Evolutionary conservation across 1,139 yeast genomes (phyloP).

Genomic region (Kazachstania sp.): DNA sequence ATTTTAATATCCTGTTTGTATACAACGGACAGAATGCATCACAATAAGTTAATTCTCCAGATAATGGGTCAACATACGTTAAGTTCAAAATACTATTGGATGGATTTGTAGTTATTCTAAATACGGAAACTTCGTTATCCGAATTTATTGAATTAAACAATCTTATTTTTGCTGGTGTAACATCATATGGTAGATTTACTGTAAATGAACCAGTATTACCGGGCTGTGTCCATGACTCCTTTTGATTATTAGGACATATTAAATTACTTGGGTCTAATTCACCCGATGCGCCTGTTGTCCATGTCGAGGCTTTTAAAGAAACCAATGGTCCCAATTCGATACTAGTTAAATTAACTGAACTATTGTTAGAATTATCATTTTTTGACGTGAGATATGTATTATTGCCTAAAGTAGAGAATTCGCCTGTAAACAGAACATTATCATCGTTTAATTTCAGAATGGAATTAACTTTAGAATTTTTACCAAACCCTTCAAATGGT

Average conservation of each 20-base stretch:
- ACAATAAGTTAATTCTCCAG: conserved; percentile 51
- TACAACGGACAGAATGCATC: conserved; percentile 82
- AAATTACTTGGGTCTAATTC: conserved; percentile 37
- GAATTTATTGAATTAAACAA: conserved; percentile 51
- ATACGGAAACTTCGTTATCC: conserved; percentile 45
- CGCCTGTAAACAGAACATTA: conserved; percentile 70
- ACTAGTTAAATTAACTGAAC: conserved; percentile 2
- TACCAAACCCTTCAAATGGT: conserved; percentile 73
- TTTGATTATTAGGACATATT: conserved; percentile 47
- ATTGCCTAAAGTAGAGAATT: conserved; percentile 55
- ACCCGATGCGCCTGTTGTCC: conserved; percentile 41
- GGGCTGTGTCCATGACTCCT: conserved; percentile 50
- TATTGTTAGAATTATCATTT: conserved; percentile 14
- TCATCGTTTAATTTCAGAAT: conserved; percentile 46
- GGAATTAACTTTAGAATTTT: conserved; percentile 52
- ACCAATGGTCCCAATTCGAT: conserved; percentile 59
- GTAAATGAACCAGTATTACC: conserved; percentile 56
- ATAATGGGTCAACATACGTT: conserved; percentile 68
- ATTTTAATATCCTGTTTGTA: conserved; percentile 26
- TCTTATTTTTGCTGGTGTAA: conserved; percentile 67
- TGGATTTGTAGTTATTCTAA: conserved; percentile 71
- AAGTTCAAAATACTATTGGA: conserved; percentile 86
- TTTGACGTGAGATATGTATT: conserved; percentile 12
- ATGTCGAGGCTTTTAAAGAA: conserved; percentile 53
- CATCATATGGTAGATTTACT: conserved; percentile 49